Base-by-base conservation (phyloP, 1,284 basidiomycete genomes). In the Cerrena zonata region DNA sequence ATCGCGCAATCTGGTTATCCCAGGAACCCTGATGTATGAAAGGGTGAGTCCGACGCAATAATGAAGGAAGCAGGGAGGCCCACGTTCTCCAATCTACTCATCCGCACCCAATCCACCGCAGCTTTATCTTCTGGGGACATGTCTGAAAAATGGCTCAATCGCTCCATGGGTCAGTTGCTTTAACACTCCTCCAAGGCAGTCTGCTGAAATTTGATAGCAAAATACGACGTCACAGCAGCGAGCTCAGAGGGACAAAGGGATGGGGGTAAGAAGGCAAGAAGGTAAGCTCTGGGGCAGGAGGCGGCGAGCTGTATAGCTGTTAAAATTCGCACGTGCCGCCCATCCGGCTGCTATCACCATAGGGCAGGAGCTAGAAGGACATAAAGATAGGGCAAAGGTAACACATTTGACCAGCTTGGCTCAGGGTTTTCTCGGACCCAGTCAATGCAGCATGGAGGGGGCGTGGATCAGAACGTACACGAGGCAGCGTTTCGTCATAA, bases 391-490 rank as follows among this genome's bases (percentile, higher is more conserved):
- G 47, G 50, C 42, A 26, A 53, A 55, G 56, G 56, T 55, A 50
- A 55, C 45, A n/a, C n/a, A n/a, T n/a, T n/a, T n/a, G n/a, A n/a
- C n/a, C n/a, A n/a, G n/a, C n/a, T n/a, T n/a, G n/a, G n/a, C n/a
- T n/a, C n/a, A n/a, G n/a, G n/a, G n/a, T n/a, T n/a, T n/a, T n/a
- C n/a, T n/a, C n/a, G n/a, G n/a, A n/a, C n/a, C n/a, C n/a, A n/a
- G n/a, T n/a, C n/a, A n/a, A n/a, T 24, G 48, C 52, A 57, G 56
- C 59, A 56, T 58, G 61, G 47, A 22, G 26, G 42, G 58, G 58
- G 61, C 62, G 61, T 64, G 62, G 52, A 61, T 61, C 61, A 61
- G 46, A 45, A 45, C 45, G 39, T 50, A 58, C 62, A 64, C 54
- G 61, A 59, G 62, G 61, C 58, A 52, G 48, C 7, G 30, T 34